A percentile compares a stretch with the other conserved stretches of the same genome.
Conservation (phyloP, 208 protist genomes). For the Phytomonas sp. region DNA sequence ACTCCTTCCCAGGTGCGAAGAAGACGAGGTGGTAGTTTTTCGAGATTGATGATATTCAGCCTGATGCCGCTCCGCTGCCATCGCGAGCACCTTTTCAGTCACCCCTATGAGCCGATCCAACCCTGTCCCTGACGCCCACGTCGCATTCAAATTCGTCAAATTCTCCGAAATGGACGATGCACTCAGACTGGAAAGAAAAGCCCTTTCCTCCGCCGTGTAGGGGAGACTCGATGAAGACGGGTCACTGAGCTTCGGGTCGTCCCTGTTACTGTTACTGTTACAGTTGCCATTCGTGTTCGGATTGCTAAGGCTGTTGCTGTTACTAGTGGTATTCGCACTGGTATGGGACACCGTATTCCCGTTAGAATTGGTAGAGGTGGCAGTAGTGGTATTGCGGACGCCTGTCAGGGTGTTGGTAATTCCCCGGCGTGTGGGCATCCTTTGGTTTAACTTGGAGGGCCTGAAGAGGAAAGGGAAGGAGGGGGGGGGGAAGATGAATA, state of each 20-base stretch:
- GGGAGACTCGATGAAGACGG: conserved; percentile 2
- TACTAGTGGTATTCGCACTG: conserved; percentile 15
- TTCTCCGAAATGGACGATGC: not conserved
- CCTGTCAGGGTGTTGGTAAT: too few species aligned
- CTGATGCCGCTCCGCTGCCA: not conserved
- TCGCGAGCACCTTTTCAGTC: conserved; percentile 34
- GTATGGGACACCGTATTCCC: too few species aligned
- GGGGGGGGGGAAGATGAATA: not conserved
- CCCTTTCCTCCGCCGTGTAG: conserved; percentile 21
- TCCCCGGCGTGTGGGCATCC: not conserved
- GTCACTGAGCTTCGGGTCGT: not conserved
- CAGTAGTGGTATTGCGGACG: too few species aligned
- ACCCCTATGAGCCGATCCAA: conserved; percentile 23
- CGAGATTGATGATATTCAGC: not conserved
- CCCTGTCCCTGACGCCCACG: conserved; percentile 8
- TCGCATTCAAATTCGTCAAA: not conserved
- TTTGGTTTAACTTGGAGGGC: not conserved
- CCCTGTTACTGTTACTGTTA: not conserved
- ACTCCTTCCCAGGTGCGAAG: not conserved
- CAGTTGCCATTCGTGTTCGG: conserved; percentile 17
- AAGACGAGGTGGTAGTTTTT: not conserved
- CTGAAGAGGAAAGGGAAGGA: not conserved
- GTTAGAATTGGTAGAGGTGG: too few species aligned
- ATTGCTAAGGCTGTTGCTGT: conserved; percentile 15
- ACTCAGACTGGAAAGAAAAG: not conserved